Evolutionary conservation across 2,329 filamentous ascomycete species (phyloP), one percentile per base, ranked within the genome.

Genomic region (Colletotrichum sp.): DNA sequence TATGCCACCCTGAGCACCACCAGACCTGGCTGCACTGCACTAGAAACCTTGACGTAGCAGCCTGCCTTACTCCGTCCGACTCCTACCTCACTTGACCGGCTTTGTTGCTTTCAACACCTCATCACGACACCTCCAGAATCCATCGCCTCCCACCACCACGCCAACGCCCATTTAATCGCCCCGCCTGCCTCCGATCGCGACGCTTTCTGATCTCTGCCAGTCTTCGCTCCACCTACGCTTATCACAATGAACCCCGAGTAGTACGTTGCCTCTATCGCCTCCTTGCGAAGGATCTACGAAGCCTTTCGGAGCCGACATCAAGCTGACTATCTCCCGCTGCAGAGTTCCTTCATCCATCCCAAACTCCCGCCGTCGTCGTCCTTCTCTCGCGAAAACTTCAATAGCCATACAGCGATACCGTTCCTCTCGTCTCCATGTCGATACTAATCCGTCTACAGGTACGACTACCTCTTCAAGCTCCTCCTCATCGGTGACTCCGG

Each of bases 391-490:
- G 65, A 36, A 71, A 71, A 67, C 38, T 61, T 70, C 38, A n/a
- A 62, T 56, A 55, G 28, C 64, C 26, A 66, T 64, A 52, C n/a
- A 52, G 43, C 43, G 58, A 62, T 34, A 28, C 36, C 48, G 26
- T 24, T 18, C 18, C 21, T 48, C 8, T 48, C 60, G 71, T 60
- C 48, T 73, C 30, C 58, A 71, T 66, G 69, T 52, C 56, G 36
- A 64, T 48, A 66, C 81, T 84, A 73, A 85, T 77, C 75, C 30
- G 28, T 65, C 73, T 21, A 76, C 84, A 98, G 97, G 97, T 99
- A 99, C 94, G 97, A 99, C 87, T 99, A 99, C 88, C 96, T 99
- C 84, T 99, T 99, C 93, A 99, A 99, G 93, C 96, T 99, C 80
- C 95, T 99, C 88, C 96, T 99, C 90, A 99, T 99, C 93, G 97